Evolutionary conservation across 1,139 yeast species (phyloP).

Genomic region (Entelexis sorbosivorans): DNA sequence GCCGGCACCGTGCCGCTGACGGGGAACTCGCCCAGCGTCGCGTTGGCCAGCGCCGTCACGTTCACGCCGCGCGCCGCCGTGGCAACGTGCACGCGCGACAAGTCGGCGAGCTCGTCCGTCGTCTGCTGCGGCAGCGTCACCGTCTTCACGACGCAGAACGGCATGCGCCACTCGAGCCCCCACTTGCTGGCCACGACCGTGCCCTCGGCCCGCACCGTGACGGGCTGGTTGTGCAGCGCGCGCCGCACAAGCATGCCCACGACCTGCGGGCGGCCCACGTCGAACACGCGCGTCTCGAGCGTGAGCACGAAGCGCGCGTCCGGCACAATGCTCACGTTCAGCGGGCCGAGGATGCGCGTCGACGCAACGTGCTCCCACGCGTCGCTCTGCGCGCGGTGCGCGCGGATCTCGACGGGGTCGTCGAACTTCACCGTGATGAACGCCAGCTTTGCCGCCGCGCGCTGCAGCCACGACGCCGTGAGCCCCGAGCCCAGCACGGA

Average conservation of each 20-base stretch:
- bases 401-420: slow-evolving; percentile 8
- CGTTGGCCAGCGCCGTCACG: slow-evolving; percentile 13
- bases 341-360: slow-evolving; percentile 3
- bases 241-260: slow-evolving; percentile 12
- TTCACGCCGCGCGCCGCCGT: not conserved
- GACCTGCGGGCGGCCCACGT: slow-evolving; percentile 19
- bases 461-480: not conserved
- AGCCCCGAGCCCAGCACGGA: slow-evolving; percentile 1
- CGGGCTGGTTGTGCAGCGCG: slow-evolving; percentile 10
- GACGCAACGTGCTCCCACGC: slow-evolving; percentile 12
- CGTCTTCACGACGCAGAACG: slow-evolving; percentile 6
- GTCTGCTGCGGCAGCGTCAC: slow-evolving; percentile 10
- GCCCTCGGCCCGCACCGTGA: slow-evolving; percentile 13
- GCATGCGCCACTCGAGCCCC: slow-evolving; percentile 17
- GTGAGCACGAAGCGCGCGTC: not conserved
- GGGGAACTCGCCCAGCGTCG: slow-evolving; percentile 11
- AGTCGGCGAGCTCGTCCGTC: slow-evolving; percentile 16
- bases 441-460: slow-evolving; percentile 9
- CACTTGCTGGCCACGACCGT: slow-evolving; percentile 12
- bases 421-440: slow-evolving; percentile 5
- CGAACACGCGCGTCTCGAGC: slow-evolving; percentile 8
- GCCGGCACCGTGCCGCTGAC: slow-evolving; percentile 19
- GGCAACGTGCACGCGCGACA: slow-evolving; percentile 7
- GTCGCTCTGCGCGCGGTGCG: not conserved
- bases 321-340: not conserved